A percentile compares a stretch with the other conserved stretches of the same genome.
Evolutionary conservation across 306 rosid species (phyloP).

Genomic region (Canavalia ensiformis): DNA sequence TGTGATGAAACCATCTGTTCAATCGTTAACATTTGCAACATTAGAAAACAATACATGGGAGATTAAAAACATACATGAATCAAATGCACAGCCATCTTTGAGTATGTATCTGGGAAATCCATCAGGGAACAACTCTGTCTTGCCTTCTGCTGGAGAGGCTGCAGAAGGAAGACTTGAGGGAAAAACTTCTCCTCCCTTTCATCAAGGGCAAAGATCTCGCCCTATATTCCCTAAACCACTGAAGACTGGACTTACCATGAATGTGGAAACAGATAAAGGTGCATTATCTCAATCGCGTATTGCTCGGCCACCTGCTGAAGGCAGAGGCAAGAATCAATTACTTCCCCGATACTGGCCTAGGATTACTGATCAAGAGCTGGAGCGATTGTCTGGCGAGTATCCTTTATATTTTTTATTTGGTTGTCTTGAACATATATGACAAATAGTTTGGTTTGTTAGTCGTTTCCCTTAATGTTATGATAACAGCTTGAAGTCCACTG

Average conservation of each 20-base stretch:
- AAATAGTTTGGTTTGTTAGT: conserved; percentile 13
- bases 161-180: conserved; percentile 70
- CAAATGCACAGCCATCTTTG: conserved; percentile 71
- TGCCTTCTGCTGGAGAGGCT: conserved; percentile 62
- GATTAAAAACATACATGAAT: conserved; percentile 59
- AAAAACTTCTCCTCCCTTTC: conserved; percentile 67
- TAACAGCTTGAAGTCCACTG: conserved; percentile 86
- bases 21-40: conserved; percentile 60
- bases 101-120: conserved; percentile 80
- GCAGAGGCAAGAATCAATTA: conserved; percentile 90
- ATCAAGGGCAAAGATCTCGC: conserved; percentile 73
- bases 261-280: conserved; percentile 65
- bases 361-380: conserved; percentile 93
- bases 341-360: conserved; percentile 99
- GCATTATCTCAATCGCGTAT: conserved; percentile 61
- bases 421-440: conserved; percentile 32
- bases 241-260: conserved; percentile 57
- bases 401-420: conserved; percentile 54
- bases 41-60: conserved; percentile 68
- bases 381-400: conserved; percentile 96
- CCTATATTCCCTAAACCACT: conserved; percentile 77
- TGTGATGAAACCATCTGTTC: conserved; percentile 61
- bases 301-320: conserved; percentile 96
- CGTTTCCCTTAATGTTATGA: conserved; percentile 68
- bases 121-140: conserved; percentile 62